These are phyloP conservation scores for Gossypium ekmanianum DNA, from an alignment of 345 rosid species.

Conservation along the genomic window DNA sequence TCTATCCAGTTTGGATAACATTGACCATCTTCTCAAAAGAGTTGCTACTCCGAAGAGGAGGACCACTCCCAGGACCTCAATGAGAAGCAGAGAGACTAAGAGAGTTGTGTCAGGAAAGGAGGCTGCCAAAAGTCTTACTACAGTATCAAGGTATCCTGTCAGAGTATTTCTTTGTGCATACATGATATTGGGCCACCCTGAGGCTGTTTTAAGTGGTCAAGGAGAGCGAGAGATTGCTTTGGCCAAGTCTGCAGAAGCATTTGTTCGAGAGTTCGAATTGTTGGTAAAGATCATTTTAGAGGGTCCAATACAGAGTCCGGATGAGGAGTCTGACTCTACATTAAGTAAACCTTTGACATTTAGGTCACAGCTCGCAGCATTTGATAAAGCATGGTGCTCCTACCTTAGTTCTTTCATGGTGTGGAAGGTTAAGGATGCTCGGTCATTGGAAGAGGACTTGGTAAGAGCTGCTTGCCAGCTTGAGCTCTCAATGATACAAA, in stretches of 20 bases:
- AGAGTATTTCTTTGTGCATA: slow-evolving; percentile 87
- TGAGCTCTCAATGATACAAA: slow-evolving; percentile 94
- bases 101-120: slow-evolving; percentile 36
- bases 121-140: slow-evolving; percentile 35
- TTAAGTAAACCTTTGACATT: slow-evolving; percentile 52
- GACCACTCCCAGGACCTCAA: slow-evolving; percentile 33
- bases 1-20: slow-evolving; percentile 48
- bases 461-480: slow-evolving; percentile 98
- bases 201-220: slow-evolving; percentile 85
- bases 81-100: slow-evolving; percentile 54
- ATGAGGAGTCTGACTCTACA: slow-evolving; percentile 42
- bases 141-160: slow-evolving; percentile 73
- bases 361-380: slow-evolving; percentile 67
- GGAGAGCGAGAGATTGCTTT: slow-evolving; percentile 82
- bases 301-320: slow-evolving; percentile 62
- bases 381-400: slow-evolving; percentile 84
- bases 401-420: slow-evolving; percentile 79
- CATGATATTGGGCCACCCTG: slow-evolving; percentile 96
- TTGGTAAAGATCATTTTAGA: slow-evolving; percentile 62
- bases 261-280: slow-evolving; percentile 66
- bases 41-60: slow-evolving; percentile 73
- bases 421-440: slow-evolving; percentile 98
- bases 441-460: slow-evolving; percentile 74
- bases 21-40: slow-evolving; percentile 84
- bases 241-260: slow-evolving; percentile 59